Evolutionary conservation across 2,329 filamentous ascomycete genomes (phyloP), one percentile per base, ranked within the genome.

Genomic region (Alternaria ventricosa): DNA sequence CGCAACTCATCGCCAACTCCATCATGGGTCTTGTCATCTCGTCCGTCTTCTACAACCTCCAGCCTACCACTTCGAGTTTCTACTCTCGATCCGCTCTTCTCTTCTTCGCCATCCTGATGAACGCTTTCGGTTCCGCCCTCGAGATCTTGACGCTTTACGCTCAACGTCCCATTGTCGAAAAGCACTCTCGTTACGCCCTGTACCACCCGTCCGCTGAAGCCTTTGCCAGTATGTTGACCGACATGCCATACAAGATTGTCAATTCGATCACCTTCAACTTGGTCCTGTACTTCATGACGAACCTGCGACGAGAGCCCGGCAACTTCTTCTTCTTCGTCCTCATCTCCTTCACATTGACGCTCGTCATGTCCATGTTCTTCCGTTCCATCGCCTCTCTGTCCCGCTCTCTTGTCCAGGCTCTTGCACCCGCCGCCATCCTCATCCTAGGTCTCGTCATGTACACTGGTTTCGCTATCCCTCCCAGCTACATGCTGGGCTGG

Each of bases 171-270:
- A 97, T 97, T 72, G 93, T 97, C 64, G 93, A 97, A 77, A 97
- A 97, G 78, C 94, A 97, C 72, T 83, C 86, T 60, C 89, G 91
- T 61, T 97, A 97, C 77, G 93, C 94, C 18, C 85, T 97, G 18
- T 97, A 97, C 73, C 94, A 97, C 74, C 93, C 94, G 0, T 94
- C 91, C 10, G 91, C 93, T 15, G 94, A 97, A 84, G 92, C 93
- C n/a, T 86, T 93, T 63, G 89, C 92, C 0, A 96, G 92, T 10
- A 96, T 97, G 90, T 80, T 97, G 28, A 91, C 88, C 66, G 94
- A 97, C 72, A 82, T 97, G 81, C 94, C 94, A 0, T 93, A 93
- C 80, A 97, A 96, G 79, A 80, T 96, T 9, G 41, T 80, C n/a
- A 94, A 94, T 71, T 82, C 88, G 1, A 85, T 96, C 67, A 81